phyloP scores from a whole-genome alignment of 1,284 basidiomycete species.

The Apiotrichum veenhuisii region DNA sequence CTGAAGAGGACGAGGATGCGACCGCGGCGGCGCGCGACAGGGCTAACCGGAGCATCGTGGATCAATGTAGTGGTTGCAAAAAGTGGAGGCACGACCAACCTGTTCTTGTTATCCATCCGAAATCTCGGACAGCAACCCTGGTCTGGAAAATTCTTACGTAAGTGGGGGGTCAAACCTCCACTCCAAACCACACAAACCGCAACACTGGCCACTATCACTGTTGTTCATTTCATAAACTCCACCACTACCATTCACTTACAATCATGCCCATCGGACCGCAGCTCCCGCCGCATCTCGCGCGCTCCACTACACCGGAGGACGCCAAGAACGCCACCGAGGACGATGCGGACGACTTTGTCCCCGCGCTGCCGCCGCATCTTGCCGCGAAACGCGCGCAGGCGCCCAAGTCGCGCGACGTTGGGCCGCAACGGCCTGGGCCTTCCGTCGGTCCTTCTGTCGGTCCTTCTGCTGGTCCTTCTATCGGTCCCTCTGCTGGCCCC shows the following conservation, averaged over 20 bases:
- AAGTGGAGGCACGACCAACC: not conserved
- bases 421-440: conserved; percentile 6
- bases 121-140: not conserved
- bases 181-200: too few species aligned
- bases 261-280: conserved; percentile 21
- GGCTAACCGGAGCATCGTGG: not conserved
- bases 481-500: conserved; percentile 1
- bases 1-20: not conserved
- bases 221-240: not conserved
- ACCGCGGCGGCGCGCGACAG: too few species aligned
- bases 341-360: conserved; percentile 72
- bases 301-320: not conserved
- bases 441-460: not conserved
- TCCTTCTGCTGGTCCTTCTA: not conserved
- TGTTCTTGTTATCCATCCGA: too few species aligned
- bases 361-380: conserved; percentile 49
- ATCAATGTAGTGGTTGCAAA: not conserved
- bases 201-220: too few species aligned
- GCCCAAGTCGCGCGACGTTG: conserved; percentile 8
- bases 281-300: conserved; percentile 16
- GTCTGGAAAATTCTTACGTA: not conserved
- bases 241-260: too few species aligned
- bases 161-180: too few species aligned
- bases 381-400: conserved; percentile 21
- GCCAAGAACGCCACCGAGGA: conserved; percentile 53